Conservation (phyloP, 2,329 filamentous ascomycete species). For the Thielaviopsis euricoi region DNA sequence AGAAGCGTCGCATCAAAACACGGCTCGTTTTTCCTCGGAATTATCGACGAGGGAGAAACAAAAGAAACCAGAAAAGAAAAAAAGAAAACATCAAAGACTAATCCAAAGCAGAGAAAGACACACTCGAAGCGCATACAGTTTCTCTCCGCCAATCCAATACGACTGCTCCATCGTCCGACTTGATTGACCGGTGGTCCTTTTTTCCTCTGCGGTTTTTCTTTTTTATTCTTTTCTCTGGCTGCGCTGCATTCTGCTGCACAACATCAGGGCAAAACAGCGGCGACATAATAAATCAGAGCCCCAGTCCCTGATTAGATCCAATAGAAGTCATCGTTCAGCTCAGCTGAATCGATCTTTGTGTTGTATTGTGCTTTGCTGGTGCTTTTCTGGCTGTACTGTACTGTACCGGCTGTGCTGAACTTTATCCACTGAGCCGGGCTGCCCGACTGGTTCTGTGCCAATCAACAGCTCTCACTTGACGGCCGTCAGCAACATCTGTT, state of each 20-base stretch:
- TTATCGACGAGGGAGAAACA: not conserved
- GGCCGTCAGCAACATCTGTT: not conserved
- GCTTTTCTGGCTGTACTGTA: not conserved
- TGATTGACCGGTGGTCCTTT: not conserved
- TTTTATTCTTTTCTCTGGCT: no score
- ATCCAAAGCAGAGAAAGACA: not conserved
- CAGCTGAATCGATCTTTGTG: not conserved
- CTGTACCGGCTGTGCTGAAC: not conserved
- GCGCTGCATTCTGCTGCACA: no score
- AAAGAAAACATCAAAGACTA: not conserved
- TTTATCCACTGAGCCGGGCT: not conserved
- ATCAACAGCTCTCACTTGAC: not conserved
- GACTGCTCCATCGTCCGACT: not conserved
- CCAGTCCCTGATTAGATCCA: not conserved
- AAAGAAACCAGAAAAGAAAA: not conserved
- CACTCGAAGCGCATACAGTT: not conserved
- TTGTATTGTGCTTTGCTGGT: not conserved
- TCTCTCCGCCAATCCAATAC: not conserved
- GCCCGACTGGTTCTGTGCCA: not conserved
- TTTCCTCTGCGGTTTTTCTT: no score
- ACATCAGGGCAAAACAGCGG: no score
- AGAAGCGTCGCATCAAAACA: constrained; percentile 3
- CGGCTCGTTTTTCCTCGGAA: not conserved
- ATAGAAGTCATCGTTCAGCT: not conserved
- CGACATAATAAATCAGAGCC: not conserved